A percentile compares a stretch with the other conserved stretches of the same genome.
phyloP scores from a whole-genome alignment of 2,329 filamentous ascomycete genomes.

The Pseudopyricularia javanii region DNA sequence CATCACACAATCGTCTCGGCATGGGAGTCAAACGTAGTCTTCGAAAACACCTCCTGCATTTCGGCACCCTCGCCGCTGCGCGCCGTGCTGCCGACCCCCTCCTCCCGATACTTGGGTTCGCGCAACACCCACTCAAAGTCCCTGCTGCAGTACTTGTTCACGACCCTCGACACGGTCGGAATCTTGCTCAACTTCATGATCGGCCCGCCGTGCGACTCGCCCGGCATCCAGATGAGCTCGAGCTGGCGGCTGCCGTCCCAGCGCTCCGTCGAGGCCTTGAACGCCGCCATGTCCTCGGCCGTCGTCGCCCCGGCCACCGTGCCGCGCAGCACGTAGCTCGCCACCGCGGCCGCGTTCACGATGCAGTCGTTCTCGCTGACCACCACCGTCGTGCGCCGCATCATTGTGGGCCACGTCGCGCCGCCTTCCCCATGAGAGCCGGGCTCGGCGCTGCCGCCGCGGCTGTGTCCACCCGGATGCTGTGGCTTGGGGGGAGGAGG shows the following conservation, averaged over 20 bases:
- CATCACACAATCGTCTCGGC: not conserved
- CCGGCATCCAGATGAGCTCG: constrained; percentile 2
- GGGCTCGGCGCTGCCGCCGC: not conserved
- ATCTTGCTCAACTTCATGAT: not conserved
- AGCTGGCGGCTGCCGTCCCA: not conserved
- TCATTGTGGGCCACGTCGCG: not conserved
- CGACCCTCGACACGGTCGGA: not conserved
- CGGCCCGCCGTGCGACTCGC: not conserved
- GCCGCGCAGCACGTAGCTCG: constrained; percentile 2
- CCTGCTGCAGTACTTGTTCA: not conserved
- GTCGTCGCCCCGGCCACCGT: not conserved
- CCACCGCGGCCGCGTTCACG: constrained; percentile 1
- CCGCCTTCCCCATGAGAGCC: not conserved
- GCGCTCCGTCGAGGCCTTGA: not conserved
- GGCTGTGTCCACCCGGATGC: not conserved
- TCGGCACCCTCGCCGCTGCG: not conserved
- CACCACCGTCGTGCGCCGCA: constrained; percentile 2
- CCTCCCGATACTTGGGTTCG: not conserved
- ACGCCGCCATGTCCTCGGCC: not conserved
- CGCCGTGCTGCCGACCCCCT: not conserved
- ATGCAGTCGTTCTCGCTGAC: constrained; percentile 3
- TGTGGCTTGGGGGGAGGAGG: too few relatives aligned
- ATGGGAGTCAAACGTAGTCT: not conserved
- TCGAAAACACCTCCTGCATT: not conserved
- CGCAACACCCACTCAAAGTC: not conserved